phyloP scores from a whole-genome alignment of 2,329 filamentous ascomycete genomes.

The Juglanconis juglandina region DNA sequence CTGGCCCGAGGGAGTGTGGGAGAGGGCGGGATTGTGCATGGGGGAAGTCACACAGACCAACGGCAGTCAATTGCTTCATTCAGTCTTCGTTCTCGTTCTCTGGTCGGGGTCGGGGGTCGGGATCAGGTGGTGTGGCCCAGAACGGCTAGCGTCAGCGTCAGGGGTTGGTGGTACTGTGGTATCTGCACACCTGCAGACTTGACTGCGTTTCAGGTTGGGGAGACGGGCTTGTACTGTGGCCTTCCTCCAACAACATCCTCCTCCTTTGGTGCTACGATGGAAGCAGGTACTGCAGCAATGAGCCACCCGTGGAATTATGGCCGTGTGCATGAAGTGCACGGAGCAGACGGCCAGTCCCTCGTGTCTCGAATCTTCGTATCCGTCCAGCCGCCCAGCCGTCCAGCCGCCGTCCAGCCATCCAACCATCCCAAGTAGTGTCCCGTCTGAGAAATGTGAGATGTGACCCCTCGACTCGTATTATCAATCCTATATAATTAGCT shows the following conservation, averaged over 20 bases:
- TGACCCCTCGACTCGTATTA: not conserved
- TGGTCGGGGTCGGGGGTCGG: not conserved
- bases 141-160: conserved; percentile 8
- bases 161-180: not conserved
- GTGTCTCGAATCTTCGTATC: not conserved
- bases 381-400: not conserved
- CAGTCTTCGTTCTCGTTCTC: not conserved
- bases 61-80: not conserved
- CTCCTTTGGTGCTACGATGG: not conserved
- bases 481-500: not conserved
- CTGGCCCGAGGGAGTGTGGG: too few relatives aligned
- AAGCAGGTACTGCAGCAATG: too few relatives aligned
- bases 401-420: not conserved
- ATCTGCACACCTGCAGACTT: too few relatives aligned
- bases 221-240: too few relatives aligned
- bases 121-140: conserved; percentile 2
- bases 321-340: not conserved
- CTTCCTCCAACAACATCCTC: not conserved
- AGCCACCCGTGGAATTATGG: not conserved
- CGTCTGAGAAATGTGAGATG: not conserved
- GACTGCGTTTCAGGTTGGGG: not conserved
- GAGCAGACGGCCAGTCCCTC: not conserved
- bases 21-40: not conserved
- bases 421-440: too few relatives aligned
- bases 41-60: not conserved